Conservation (phyloP, 1,284 basidiomycete species). For the Ustilago bromivora region DNA sequence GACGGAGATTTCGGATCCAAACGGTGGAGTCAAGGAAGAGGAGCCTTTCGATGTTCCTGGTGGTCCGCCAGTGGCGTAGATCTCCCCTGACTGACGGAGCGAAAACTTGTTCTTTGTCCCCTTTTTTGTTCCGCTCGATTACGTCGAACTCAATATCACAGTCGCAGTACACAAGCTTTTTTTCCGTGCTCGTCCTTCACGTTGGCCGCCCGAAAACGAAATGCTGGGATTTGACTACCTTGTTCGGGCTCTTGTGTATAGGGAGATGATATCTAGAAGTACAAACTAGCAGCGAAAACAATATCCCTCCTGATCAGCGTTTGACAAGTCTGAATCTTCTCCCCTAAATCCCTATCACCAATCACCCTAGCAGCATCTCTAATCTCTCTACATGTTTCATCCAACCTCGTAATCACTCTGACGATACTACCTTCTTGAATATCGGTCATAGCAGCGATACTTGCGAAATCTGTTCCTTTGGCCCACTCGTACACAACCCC, state of each 20-base stretch:
- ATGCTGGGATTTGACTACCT: background rate
- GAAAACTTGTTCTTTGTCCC: background rate
- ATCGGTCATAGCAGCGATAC: conserved; percentile 92
- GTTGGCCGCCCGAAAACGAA: too few relatives aligned
- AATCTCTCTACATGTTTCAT: conserved; percentile 97
- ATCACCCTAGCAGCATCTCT: conserved; percentile 96
- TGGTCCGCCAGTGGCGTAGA: conserved; percentile 18
- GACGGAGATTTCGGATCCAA: background rate
- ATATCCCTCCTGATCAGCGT: conserved; percentile 77
- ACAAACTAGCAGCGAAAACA: conserved; percentile 66
- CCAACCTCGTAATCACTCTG: conserved; percentile 91
- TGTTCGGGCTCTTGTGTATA: background rate
- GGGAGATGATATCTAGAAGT: conserved; percentile 43
- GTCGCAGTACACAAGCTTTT: background rate
- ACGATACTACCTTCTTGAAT: conserved; percentile 98
- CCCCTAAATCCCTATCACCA: conserved; percentile 92
- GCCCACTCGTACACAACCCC: conserved; percentile 99
- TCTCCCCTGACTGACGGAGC: conserved; percentile 4
- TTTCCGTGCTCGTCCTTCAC: background rate
- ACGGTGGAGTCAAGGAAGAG: conserved; percentile 2
- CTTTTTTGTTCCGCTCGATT: background rate
- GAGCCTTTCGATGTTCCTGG: conserved; percentile 21
- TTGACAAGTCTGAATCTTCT: conserved; percentile 97
- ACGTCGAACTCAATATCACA: background rate
- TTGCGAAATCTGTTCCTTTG: conserved; percentile 95